Evolutionary conservation across 106 monocot genomes (phyloP), one percentile per base, ranked within the genome.

Genomic region (Apostasia shenzhenica): DNA sequence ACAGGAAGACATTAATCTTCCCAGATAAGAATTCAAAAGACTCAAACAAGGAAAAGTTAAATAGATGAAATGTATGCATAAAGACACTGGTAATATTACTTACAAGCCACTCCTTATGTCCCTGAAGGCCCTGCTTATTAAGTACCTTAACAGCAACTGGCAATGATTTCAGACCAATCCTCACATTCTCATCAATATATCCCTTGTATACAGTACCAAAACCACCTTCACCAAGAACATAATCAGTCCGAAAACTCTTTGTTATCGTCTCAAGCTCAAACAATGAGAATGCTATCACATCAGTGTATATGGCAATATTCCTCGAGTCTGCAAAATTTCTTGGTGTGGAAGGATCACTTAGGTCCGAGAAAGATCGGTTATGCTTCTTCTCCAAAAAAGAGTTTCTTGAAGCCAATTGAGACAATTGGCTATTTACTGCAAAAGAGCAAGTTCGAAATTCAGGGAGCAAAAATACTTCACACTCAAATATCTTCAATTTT

Each of bases 151-250:
- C 84, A 14, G 88, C 88, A 13, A 94, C 94, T 44, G 91, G 94
- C 60, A 94, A 81, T 48, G 91, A 86, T 67, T 91, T 91, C 44
- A 94, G 80, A 9, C 91, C 94, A 47, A 88, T 88, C 61, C 94
- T 83, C 45, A 94, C 91, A 82, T 91, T 91, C 69, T 94, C 94
- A 71, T 88, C 87, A 66, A 94, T 94, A 67, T 91, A 94, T 53
- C 94, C 94, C 73, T 94, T 94, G 76, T 88, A 94, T 41, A 94
- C 94, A 1, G 91, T 94, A 8, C 94, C 94, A 69, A 94, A 94
- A 9, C 94, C 94, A 42, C 94, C 94, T 81, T 91, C 91, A 55
- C 94, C 93, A 65, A 94, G 91, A 64, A 94, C 83, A 80, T 94
- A 94, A 72, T 91, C 94, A 0, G 91, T 71, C 26, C 94, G 84